Conservation (phyloP, 768 basidiomycete species). For the Suillus luteus region DNA sequence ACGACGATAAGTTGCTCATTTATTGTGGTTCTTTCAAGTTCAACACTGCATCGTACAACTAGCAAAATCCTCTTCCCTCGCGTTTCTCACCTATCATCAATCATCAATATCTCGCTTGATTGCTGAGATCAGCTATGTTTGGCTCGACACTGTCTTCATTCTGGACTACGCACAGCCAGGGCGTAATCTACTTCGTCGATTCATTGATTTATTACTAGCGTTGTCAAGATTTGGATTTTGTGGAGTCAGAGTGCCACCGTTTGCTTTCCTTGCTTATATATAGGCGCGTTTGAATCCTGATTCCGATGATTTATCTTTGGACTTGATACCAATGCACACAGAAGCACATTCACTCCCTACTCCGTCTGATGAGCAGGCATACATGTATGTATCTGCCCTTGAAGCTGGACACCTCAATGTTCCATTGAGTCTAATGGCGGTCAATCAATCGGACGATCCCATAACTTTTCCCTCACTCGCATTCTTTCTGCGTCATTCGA, state of each 20-base stretch:
- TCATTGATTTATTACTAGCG: neutral
- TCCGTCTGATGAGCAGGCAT: conserved; percentile 47
- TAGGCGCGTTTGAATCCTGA: neutral
- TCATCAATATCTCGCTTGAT: neutral
- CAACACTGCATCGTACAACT: neutral
- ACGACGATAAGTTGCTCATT: no score
- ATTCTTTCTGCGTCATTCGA: conserved; percentile 54
- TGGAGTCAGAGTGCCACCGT: neutral
- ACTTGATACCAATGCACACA: neutral
- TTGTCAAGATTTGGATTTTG: neutral
- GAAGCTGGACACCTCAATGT: conserved; percentile 50
- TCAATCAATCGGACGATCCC: conserved; percentile 31
- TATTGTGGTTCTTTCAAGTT: no score
- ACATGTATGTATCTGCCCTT: conserved; percentile 55
- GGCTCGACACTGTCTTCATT: neutral
- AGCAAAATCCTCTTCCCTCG: neutral
- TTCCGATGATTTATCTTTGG: neutral
- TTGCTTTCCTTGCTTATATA: neutral
- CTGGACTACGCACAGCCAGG: neutral
- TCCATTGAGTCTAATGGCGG: conserved; percentile 40
- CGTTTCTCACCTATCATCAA: neutral
- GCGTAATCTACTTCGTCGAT: neutral
- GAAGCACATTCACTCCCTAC: conserved; percentile 35
- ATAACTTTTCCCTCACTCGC: conserved; percentile 47
- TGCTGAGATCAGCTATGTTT: neutral